Evolutionary conservation across 116 monocot species (phyloP).

Genomic region (Dioscorea cayenensis): DNA sequence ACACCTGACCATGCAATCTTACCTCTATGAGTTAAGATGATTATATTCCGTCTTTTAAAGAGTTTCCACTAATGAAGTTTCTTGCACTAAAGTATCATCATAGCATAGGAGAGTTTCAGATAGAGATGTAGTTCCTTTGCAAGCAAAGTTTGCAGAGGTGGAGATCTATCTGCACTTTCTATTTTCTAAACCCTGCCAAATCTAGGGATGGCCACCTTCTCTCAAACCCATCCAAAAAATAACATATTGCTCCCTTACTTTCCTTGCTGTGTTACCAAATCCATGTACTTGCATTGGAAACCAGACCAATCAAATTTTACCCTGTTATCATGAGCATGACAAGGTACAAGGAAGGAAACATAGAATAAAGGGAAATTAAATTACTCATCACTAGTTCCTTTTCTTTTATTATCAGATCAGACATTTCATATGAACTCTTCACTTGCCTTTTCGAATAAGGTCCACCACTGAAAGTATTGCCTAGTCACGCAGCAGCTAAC

Average conservation of each 20-base stretch:
- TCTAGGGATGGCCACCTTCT: background rate
- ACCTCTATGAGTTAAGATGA: background rate
- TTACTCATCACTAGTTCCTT: background rate
- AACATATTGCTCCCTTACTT: background rate
- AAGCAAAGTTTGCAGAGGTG: background rate
- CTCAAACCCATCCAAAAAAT: background rate
- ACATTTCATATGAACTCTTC: too few relatives aligned
- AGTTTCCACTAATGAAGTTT: background rate
- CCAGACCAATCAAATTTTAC: background rate
- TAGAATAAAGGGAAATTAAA: background rate
- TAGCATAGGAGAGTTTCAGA: background rate
- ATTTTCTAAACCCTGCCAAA: background rate
- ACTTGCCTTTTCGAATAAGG: too few relatives aligned
- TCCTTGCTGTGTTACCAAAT: conserved; percentile 2
- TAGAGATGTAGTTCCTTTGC: background rate
- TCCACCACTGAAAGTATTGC: too few relatives aligned
- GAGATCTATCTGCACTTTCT: conserved; percentile 4
- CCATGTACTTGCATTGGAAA: background rate
- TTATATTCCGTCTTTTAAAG: background rate
- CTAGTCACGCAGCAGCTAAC: too few relatives aligned
- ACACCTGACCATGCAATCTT: conserved; percentile 5
- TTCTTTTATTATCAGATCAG: background rate
- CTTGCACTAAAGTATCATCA: background rate
- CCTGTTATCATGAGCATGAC: background rate
- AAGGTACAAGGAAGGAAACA: background rate